Evolutionary conservation across 768 basidiomycete species (phyloP), one percentile per base, ranked within the genome.

Genomic region (Phallus indusiatus): DNA sequence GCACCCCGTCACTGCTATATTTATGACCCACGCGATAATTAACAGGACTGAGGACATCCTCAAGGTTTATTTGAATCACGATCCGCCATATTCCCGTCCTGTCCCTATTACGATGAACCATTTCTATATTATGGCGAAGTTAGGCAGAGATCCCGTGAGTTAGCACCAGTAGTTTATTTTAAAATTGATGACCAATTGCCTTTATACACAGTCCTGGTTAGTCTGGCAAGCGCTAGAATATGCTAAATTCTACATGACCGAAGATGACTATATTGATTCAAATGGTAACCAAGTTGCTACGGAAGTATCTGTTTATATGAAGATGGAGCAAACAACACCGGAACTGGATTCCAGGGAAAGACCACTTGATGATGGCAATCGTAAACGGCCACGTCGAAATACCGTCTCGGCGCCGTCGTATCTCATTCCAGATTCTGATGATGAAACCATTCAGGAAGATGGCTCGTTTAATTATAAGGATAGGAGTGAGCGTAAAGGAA

Each of bases 101-200:
- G 85, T 89, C 24, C 88, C 88, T 20, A 67, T 89, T 34, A 90
- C 88, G 5, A 71, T 90, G 54, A 83, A 86, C 65, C 87, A 88
- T 65, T 90, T 90, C 72, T 79, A 82, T 67, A 66, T 85, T n/a
- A 75, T 90, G 51, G 87, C 87, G 3, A 79, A 77, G 48, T 71
- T 90, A 17, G 86, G 86, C 18, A 76, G 76, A 60, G 71, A 76
- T 28, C 81, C 84, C 9, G 85, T 85, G 66, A 65, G 85, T 69
- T 37, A 55, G n/a, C 51, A 12, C 11, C 36, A 46, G 7, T 28
- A 28, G 28, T 28, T 28, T n/a, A n/a, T 3, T 28, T 28, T 28
- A 28, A 7, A 28, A 28, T 28, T 28, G 28, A 28, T 28, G 28
- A 28, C 28, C 28, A 28, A 28, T 28, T 28, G 28, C 28, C 7